These are phyloP conservation scores for Didymella pinodella DNA, from an alignment of 2,329 filamentous ascomycete species.

Conservation along the genomic window DNA sequence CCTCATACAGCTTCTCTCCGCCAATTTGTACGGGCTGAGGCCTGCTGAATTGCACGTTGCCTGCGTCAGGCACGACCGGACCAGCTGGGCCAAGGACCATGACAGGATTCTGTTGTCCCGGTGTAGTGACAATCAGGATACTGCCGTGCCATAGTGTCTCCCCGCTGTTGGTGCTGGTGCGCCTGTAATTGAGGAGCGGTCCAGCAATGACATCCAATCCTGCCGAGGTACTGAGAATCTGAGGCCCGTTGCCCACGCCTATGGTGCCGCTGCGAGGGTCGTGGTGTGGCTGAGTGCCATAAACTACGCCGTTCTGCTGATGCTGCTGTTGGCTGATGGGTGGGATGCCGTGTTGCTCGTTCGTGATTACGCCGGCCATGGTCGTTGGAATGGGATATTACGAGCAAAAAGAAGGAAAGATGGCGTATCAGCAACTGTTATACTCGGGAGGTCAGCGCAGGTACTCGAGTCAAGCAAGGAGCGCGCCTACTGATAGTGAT, in stretches of 20 bases:
- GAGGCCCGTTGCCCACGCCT: constrained; percentile 55
- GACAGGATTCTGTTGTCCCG: constrained; percentile 68
- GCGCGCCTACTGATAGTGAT: constrained; percentile 25
- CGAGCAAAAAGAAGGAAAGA: not conserved
- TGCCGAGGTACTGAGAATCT: constrained; percentile 52
- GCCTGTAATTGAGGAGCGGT: constrained; percentile 79
- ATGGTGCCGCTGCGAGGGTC: constrained; percentile 36
- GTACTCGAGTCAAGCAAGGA: constrained; percentile 16
- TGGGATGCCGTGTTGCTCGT: constrained; percentile 15
- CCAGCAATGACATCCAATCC: constrained; percentile 70
- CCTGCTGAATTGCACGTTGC: constrained; percentile 37
- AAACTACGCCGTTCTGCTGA: constrained; percentile 9
- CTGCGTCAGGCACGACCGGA: constrained; percentile 33
- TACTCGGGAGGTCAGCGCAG: constrained; percentile 22
- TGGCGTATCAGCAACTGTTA: constrained; percentile 14
- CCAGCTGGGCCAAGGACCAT: constrained; percentile 67
- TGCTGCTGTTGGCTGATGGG: not conserved
- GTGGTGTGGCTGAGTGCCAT: constrained; percentile 20
- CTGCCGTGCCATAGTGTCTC: constrained; percentile 78
- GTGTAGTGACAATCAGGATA: constrained; percentile 80
- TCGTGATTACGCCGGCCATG: constrained; percentile 17
- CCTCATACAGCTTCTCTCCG: constrained; percentile 67
- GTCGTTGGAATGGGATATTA: not conserved
- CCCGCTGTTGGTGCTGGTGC: constrained; percentile 66
- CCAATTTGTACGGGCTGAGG: constrained; percentile 47